Conservation (phyloP, 1,284 basidiomycete species). For the Neonothopanus nambi region DNA sequence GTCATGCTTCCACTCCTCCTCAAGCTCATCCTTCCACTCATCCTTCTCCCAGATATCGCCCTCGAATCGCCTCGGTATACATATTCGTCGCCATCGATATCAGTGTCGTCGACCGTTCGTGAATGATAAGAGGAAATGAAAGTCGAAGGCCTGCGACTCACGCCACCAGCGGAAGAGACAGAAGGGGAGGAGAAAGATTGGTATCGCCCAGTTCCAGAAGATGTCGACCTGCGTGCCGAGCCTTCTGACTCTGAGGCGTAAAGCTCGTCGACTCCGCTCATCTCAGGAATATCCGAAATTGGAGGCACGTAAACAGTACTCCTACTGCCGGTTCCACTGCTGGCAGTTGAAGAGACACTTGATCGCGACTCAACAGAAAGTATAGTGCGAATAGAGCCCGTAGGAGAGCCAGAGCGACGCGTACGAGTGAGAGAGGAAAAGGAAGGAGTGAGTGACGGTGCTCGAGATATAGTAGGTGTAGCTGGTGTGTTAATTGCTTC, state of each 20-base stretch:
- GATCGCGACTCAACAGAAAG: conserved; percentile 51
- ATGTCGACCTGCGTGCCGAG: conserved; percentile 13
- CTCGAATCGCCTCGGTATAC: conserved; percentile 68
- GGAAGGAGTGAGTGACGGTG: conserved; percentile 17
- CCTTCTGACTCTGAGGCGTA: conserved; percentile 29
- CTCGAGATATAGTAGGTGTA: conserved; percentile 28
- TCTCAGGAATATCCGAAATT: conserved; percentile 61
- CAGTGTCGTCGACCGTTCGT: conserved; percentile 69
- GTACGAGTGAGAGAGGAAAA: conserved; percentile 10
- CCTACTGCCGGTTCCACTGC: conserved; percentile 48
- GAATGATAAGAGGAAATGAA: conserved; percentile 56
- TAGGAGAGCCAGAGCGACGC: conserved; percentile 56
- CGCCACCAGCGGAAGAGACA: conserved; percentile 29
- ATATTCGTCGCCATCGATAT: conserved; percentile 60
- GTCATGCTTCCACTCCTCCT: conserved; percentile 75
- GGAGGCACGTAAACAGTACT: conserved; percentile 75
- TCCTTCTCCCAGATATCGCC: conserved; percentile 52
- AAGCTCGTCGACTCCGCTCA: conserved; percentile 55
- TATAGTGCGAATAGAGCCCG: conserved; percentile 72
- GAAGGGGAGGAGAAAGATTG: conserved; percentile 24
- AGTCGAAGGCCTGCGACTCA: conserved; percentile 31
- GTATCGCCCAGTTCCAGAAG: conserved; percentile 29
- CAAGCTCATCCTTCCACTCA: conserved; percentile 35
- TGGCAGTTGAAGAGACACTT: conserved; percentile 22
- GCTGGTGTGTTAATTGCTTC: conserved; percentile 57